A percentile compares a stretch with the other conserved stretches of the same genome.
Conservation (phyloP, 2,329 filamentous ascomycete species). For the Alternaria rosae region DNA sequence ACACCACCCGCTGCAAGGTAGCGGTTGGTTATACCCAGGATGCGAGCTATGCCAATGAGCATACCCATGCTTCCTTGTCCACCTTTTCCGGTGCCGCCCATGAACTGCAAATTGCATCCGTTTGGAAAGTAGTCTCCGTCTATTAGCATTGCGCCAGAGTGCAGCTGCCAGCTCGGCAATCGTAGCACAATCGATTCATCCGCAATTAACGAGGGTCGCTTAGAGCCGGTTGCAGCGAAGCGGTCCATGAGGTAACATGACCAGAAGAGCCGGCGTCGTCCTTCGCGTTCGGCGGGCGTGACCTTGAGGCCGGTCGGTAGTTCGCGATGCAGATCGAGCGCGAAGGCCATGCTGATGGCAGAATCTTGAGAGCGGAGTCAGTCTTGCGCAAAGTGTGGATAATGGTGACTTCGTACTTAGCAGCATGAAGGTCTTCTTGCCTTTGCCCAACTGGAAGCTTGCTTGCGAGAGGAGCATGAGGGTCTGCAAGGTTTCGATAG, state of each 20-base stretch:
- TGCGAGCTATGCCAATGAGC: conserved; percentile 83
- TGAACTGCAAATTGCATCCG: conserved; percentile 77
- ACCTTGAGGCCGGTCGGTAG: conserved; percentile 68
- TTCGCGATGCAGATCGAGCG: conserved; percentile 82
- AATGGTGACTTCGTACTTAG: conserved; percentile 64
- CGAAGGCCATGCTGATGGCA: conserved; percentile 82
- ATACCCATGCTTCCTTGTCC: conserved; percentile 79
- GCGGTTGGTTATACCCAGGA: conserved; percentile 81
- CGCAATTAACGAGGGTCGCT: conserved; percentile 78
- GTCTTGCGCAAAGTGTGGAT: conserved; percentile 9
- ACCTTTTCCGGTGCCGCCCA: conserved; percentile 72
- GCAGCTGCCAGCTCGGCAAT: conserved; percentile 76
- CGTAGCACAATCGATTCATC: conserved; percentile 79
- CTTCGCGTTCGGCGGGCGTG: conserved; percentile 74
- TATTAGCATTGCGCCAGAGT: conserved; percentile 66
- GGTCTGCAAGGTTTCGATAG: conserved; percentile 78
- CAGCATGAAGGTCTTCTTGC: conserved; percentile 87
- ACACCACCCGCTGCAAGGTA: conserved; percentile 86
- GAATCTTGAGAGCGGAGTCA: conserved; percentile 61
- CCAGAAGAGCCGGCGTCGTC: conserved; percentile 84
- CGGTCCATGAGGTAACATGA: conserved; percentile 85
- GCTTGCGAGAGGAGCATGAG: conserved; percentile 77
- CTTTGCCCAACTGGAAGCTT: conserved; percentile 78
- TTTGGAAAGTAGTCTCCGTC: conserved; percentile 84
- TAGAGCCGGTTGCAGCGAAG: conserved; percentile 83